Evolutionary conservation across 2,329 filamentous ascomycete genomes (phyloP).

Genomic region (Fusarium xylarioides): DNA sequence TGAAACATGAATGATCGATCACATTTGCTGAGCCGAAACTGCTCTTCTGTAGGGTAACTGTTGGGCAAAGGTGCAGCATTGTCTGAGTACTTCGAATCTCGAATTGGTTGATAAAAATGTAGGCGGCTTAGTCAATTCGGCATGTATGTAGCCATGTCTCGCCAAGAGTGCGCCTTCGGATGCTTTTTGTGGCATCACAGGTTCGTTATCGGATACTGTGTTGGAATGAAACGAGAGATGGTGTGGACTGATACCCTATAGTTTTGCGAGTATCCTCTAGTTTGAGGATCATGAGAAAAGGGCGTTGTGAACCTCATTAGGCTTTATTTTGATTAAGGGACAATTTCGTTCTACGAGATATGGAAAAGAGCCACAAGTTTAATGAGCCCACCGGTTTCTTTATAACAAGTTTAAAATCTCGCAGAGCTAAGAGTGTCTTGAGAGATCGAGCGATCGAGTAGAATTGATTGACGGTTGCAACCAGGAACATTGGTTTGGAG

Average conservation of each 20-base stretch:
- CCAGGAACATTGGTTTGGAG: not conserved
- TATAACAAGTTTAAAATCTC: slow-evolving; percentile 3
- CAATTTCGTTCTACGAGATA: not conserved
- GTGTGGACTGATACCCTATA: not conserved
- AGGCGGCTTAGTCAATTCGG: not conserved
- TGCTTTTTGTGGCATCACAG: not conserved
- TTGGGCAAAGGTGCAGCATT: not conserved
- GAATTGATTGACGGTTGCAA: slow-evolving; percentile 14
- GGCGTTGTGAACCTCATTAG: not conserved
- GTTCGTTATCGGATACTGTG: not conserved
- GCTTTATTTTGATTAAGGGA: not conserved
- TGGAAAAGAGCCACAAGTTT: slow-evolving; percentile 12
- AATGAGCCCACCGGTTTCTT: slow-evolving; percentile 19
- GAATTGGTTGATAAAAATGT: not conserved
- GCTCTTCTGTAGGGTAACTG: slow-evolving; percentile 12
- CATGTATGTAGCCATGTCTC: slow-evolving; percentile 2
- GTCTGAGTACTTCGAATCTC: not conserved
- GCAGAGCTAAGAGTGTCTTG: slow-evolving; percentile 14
- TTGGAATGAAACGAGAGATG: slow-evolving; percentile 7
- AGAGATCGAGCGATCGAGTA: slow-evolving; percentile 18
- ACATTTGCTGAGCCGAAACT: not conserved
- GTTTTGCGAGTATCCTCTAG: not conserved
- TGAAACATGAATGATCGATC: not conserved
- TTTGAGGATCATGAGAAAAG: not conserved
- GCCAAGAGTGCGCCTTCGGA: not conserved